Evolutionary conservation across 1,284 basidiomycete species (phyloP).

Genomic region (Phellinidium pouzarii): DNA sequence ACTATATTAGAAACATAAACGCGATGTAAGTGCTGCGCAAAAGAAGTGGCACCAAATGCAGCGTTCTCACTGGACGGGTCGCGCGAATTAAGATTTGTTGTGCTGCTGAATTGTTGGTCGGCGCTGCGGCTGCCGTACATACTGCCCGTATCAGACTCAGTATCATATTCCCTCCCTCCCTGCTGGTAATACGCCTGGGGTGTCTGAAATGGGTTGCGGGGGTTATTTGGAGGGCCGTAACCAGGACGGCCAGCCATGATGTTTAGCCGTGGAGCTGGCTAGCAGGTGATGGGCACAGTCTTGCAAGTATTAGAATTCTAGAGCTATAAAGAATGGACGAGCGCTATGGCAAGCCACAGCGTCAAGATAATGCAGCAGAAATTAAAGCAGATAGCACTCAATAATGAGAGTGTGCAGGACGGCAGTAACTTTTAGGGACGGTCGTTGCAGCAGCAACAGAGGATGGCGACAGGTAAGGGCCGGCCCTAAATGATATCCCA

Average conservation of each 20-base stretch:
- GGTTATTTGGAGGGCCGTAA: constrained; percentile 30
- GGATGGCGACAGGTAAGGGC: background rate
- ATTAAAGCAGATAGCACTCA: background rate
- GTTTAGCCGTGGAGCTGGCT: constrained; percentile 2
- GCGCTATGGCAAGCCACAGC: constrained; percentile 12
- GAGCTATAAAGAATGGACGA: background rate
- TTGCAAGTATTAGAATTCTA: background rate
- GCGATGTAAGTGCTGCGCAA: background rate
- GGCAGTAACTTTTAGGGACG: background rate
- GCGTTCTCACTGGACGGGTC: constrained; percentile 22
- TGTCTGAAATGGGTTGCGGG: constrained; percentile 30
- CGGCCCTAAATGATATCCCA: background rate
- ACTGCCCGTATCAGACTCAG: constrained; percentile 14
- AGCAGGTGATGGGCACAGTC: background rate
- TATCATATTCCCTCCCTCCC: constrained; percentile 14
- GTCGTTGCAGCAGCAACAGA: background rate
- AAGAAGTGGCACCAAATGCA: background rate
- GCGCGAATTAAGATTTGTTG: constrained; percentile 24
- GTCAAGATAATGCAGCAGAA: background rate
- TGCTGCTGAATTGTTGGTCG: constrained; percentile 11
- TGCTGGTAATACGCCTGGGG: constrained; percentile 18
- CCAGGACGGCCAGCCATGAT: constrained; percentile 34
- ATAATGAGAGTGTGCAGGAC: background rate
- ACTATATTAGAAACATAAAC: constrained; percentile 21
- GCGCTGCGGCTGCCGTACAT: constrained; percentile 21